Evolutionary conservation across 2,329 filamentous ascomycete genomes (phyloP), one percentile per base, ranked within the genome.

Genomic region (Diaporthe citriasiana): DNA sequence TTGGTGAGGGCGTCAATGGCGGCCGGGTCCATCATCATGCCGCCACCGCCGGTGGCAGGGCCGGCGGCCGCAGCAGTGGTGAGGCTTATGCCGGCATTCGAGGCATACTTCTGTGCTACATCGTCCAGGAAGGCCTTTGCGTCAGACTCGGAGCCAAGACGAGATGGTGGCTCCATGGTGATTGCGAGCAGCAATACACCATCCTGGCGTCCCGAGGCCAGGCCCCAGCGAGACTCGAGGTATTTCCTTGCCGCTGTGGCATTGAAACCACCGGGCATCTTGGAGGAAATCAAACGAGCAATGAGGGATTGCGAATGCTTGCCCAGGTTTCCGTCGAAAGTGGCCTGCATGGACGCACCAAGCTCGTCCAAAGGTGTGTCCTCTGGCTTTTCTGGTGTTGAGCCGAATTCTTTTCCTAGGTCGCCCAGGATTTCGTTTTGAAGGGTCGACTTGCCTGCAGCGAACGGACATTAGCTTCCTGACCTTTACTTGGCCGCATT

Each of bases 11-110:
- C 97, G 82, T 99, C 97, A 77, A 99, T 93, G 70, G 97, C 97
- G 51, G 96, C 97, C 12, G 97, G 97, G 80, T 99, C 97, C 95
- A 99, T 98, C 94, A 99, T 98, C 97, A 99, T 98, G 82, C 95
- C 96, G 77, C 90, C 93, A 73, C 88, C 90, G 75, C 89, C 93
- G 72, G 88, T 93, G 71, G 91, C 93, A 75, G 90, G 90, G 77
- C 94, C 95, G 75, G 92, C 93, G 69, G 93, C 90, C 35, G 94
- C 89, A 38, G 93, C 92, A 9, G 93, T 91, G 7, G 95, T 93
- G 74, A 99, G 86, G 82, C 88, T 97, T 83, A 99, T 92, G 75
- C 97, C 97, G 59, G 94, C 93, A 76, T 91, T 92, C 38, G 91
- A 85, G 68, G 97, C 96, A 82, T 98, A 98, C 83, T 98, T 97